Base-by-base conservation (phyloP, 2,329 filamentous ascomycete species). In the Beauveria medogensis region DNA sequence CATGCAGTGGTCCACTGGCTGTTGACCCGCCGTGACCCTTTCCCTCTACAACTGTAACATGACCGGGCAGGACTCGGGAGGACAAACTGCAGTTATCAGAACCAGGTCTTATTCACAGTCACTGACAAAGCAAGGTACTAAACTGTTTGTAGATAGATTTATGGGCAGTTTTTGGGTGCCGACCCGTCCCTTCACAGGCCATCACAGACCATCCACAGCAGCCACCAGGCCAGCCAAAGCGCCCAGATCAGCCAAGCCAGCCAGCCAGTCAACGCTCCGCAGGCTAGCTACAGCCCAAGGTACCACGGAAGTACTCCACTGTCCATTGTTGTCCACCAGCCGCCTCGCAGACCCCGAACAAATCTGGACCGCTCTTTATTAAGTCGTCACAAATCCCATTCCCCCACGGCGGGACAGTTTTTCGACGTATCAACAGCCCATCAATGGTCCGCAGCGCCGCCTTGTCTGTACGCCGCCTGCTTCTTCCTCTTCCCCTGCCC, bases 391-490 rank as follows among this genome's bases (percentile, higher is more conserved):
- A 30, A 30, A 50, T 43, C 55, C 47, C 34, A 37, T 37, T 37
- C 34, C 55, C 55, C 55, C 46, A 48, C 46, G 55, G 46, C 55
- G 55, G 46, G 34, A 51, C 46, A 43, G 5, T 48, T 30, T 30
- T 24, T 44, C 10, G 18, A 51, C 34, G 24, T 58, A 37, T 51
- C 55, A 41, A 30, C 26, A 55, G 24, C 53, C 51, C 46, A 54
- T 59, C 58, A 37, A 60, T 60, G 58, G 50, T 54, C 28, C 50
- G 58, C 51, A 43, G 58, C 37, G 20, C 44, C 58, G 58, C 48
- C 43, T 60, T 34, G 37, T 24, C 50, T 48, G 26, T 53, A 47
- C 58, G 58, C 43, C 58, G 58, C 28, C 58, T 54, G 51, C 24
- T 52, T 30, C 28, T 18, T n/a, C 28, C 24, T 47, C 16, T 47